Evolutionary conservation across 306 rosid genomes (phyloP).

Genomic region (Prunus kanzakura): DNA sequence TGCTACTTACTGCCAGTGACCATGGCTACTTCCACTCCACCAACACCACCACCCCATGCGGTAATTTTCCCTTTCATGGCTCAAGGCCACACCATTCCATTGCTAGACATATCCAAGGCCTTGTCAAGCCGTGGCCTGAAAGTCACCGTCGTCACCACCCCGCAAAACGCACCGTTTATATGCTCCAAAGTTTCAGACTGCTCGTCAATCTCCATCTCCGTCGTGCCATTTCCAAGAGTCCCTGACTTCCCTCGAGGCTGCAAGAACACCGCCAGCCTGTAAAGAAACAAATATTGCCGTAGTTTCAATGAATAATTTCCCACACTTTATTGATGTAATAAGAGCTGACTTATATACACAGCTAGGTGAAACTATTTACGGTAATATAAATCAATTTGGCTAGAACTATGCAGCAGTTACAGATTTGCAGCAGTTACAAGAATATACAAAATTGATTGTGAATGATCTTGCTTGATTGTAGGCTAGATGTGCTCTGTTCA

Average conservation of each 20-base stretch:
- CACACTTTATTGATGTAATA: too few species aligned
- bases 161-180: constrained; percentile 19
- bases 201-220: background rate
- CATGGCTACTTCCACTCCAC: background rate
- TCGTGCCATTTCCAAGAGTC: constrained; percentile 21
- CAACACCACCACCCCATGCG: constrained; percentile 5
- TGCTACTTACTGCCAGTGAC: background rate
- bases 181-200: background rate
- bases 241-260: constrained; percentile 25
- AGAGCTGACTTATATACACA: too few species aligned
- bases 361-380: too few species aligned
- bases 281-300: too few species aligned
- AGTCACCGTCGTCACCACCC: constrained; percentile 28
- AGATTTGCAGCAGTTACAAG: too few species aligned
- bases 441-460: too few species aligned
- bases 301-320: too few species aligned
- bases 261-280: constrained; percentile 25
- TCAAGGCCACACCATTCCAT: constrained; percentile 35
- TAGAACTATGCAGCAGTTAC: too few species aligned
- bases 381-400: too few species aligned
- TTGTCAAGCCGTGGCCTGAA: constrained; percentile 12
- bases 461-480: too few species aligned
- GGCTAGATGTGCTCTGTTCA: too few species aligned
- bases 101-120: constrained; percentile 25
- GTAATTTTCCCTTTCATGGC: constrained; percentile 34